phyloP scores from a whole-genome alignment of 1,284 basidiomycete species.

The Cryptococcus sp. region DNA sequence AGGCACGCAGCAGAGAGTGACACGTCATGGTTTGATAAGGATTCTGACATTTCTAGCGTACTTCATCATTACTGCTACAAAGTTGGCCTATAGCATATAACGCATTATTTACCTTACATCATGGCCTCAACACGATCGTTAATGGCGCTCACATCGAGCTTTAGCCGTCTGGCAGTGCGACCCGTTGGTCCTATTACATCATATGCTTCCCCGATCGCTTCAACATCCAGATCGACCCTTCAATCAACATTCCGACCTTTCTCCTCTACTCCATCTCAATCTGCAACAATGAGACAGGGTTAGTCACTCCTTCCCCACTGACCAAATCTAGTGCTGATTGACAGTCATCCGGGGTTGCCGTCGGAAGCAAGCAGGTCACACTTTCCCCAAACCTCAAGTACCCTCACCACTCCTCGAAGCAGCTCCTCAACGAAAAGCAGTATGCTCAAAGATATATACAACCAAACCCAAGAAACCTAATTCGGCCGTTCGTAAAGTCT shows the following conservation, averaged over 20 bases:
- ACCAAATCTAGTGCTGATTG: background rate
- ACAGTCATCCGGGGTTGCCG: conserved; percentile 49
- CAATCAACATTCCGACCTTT: conserved; percentile 53
- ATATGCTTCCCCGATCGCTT: conserved; percentile 19
- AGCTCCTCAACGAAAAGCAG: conserved; percentile 83
- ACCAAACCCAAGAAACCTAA: conserved; percentile 97
- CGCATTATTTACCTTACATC: background rate
- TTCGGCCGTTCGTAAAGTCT: conserved; percentile 96
- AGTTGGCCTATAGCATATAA: background rate
- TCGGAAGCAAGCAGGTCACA: conserved; percentile 13
- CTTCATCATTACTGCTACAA: too few relatives aligned
- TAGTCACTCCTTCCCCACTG: too few relatives aligned
- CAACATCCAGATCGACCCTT: conserved; percentile 17
- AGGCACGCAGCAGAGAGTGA: conserved; percentile 2
- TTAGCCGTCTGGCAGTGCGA: conserved; percentile 25
- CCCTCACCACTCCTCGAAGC: conserved; percentile 72
- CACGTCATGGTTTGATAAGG: conserved; percentile 16
- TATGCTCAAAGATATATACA: conserved; percentile 77
- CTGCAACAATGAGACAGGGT: conserved; percentile 73
- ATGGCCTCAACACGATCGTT: conserved; percentile 18
- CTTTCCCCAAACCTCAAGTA: conserved; percentile 49
- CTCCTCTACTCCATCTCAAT: conserved; percentile 58
- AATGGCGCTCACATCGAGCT: conserved; percentile 22
- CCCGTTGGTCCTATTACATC: conserved; percentile 4
- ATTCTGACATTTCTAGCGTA: background rate